Conservation (phyloP, 1,284 basidiomycete genomes). For the Coniferiporia weirii region DNA sequence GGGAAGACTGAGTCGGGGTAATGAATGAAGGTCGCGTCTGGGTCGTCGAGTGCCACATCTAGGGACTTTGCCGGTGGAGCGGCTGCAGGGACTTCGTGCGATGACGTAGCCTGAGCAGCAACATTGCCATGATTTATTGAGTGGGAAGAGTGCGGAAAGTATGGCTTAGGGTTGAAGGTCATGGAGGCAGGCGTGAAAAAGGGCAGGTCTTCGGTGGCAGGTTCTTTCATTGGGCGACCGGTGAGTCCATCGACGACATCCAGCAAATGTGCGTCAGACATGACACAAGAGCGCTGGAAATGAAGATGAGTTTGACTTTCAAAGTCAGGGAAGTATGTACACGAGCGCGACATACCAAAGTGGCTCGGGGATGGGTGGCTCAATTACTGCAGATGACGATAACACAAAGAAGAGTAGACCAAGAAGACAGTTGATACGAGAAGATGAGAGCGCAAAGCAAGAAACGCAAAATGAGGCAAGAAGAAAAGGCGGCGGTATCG, state of each 20-base stretch:
- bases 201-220: slow-evolving; percentile 37
- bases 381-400: slow-evolving; percentile 1
- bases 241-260: neutral
- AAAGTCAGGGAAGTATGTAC: neutral
- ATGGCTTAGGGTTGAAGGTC: slow-evolving; percentile 57
- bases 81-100: slow-evolving; percentile 29
- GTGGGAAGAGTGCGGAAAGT: slow-evolving; percentile 35
- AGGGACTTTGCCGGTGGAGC: slow-evolving; percentile 47
- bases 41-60: slow-evolving; percentile 61
- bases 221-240: slow-evolving; percentile 43
- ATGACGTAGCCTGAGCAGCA: slow-evolving; percentile 23
- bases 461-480: slow-evolving; percentile 14
- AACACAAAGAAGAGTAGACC: neutral
- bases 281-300: neutral
- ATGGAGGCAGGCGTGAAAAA: slow-evolving; percentile 56
- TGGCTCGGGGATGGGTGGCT: neutral
- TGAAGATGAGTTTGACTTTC: neutral
- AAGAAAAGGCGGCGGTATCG: slow-evolving; percentile 20
- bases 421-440: slow-evolving; percentile 11
- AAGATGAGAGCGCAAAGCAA: slow-evolving; percentile 7
- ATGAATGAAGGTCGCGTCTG: slow-evolving; percentile 59
- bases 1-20: slow-evolving; percentile 67
- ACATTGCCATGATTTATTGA: slow-evolving; percentile 23
- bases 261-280: neutral
- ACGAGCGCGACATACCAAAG: neutral